These are phyloP conservation scores for Lepiota venenata DNA, from an alignment of 768 basidiomycete genomes.

Conservation along the genomic window DNA sequence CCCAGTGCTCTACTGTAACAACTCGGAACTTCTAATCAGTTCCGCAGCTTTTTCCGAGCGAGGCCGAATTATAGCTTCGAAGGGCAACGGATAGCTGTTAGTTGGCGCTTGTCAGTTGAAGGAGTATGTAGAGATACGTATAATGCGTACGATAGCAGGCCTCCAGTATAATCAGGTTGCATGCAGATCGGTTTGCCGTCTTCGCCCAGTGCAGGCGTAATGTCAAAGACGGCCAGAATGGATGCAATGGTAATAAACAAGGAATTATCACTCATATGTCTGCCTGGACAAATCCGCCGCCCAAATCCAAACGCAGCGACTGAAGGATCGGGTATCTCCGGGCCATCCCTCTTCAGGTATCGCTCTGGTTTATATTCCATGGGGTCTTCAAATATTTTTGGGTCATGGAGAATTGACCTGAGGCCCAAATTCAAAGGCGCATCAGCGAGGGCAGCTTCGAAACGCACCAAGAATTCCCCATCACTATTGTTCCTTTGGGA, in stretches of 20 bases:
- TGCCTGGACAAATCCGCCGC: constrained; percentile 22
- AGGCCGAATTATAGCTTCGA: background rate
- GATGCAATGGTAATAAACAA: constrained; percentile 16
- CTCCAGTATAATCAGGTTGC: background rate
- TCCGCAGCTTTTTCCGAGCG: background rate
- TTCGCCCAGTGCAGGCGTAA: constrained; percentile 12
- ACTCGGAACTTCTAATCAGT: background rate
- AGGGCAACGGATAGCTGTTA: constrained; percentile 1
- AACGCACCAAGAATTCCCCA: constrained; percentile 27
- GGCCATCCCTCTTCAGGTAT: constrained; percentile 23
- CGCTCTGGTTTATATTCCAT: constrained; percentile 25
- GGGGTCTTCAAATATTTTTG: constrained; percentile 20
- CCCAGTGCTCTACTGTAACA: too few species aligned
- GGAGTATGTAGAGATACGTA: background rate
- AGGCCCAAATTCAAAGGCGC: background rate
- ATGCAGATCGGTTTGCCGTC: constrained; percentile 1
- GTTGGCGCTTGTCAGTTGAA: background rate
- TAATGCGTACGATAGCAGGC: background rate
- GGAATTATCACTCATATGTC: constrained; percentile 15
- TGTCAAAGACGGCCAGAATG: constrained; percentile 15
- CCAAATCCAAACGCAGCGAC: constrained; percentile 25
- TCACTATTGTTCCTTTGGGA: constrained; percentile 31
- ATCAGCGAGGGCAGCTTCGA: too few species aligned
- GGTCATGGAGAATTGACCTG: constrained; percentile 25
- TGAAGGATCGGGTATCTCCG: constrained; percentile 18